Percentiles rank a stretch among this genome's conserved stretches.
phyloP scores from a whole-genome alignment of 805 yeast genomes.

The Komagataella pseudopastoris region DNA sequence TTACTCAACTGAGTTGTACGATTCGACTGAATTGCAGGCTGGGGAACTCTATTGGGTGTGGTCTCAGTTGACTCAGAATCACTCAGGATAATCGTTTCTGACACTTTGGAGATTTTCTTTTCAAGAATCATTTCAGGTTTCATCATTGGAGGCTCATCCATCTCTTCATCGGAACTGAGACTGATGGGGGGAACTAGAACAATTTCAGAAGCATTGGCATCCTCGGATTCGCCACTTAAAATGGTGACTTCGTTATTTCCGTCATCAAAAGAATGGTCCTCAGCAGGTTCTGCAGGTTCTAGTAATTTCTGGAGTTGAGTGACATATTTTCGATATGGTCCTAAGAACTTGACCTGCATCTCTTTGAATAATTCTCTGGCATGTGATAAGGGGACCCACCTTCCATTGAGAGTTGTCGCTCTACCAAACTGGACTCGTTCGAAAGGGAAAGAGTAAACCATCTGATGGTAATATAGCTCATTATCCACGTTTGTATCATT shows the following conservation, averaged over 20 bases:
- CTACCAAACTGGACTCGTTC: constrained; percentile 8
- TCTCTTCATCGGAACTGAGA: neutral
- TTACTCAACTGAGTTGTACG: neutral
- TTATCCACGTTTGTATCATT: constrained; percentile 11
- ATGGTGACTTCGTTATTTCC: neutral
- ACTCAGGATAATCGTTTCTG: neutral
- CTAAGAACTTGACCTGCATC: neutral
- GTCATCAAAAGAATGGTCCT: neutral
- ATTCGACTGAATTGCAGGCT: neutral
- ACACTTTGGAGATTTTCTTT: neutral
- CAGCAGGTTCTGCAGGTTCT: neutral
- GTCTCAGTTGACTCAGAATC: neutral
- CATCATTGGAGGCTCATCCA: neutral
- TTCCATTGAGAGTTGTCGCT: constrained; percentile 9
- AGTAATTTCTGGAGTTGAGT: neutral
- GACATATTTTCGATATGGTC: neutral
- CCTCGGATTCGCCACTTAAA: neutral
- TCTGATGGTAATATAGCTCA: constrained; percentile 12
- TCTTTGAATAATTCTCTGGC: constrained; percentile 7
- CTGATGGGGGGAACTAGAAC: neutral
- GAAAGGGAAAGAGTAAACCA: constrained; percentile 6
- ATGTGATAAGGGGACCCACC: constrained; percentile 12
- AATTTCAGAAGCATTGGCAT: neutral
- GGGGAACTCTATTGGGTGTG: neutral
- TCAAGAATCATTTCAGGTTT: neutral